A percentile compares a stretch with the other conserved stretches of the same genome.
Conservation (phyloP, 2,329 filamentous ascomycete genomes). For the Davidsoniella eucalypti region DNA sequence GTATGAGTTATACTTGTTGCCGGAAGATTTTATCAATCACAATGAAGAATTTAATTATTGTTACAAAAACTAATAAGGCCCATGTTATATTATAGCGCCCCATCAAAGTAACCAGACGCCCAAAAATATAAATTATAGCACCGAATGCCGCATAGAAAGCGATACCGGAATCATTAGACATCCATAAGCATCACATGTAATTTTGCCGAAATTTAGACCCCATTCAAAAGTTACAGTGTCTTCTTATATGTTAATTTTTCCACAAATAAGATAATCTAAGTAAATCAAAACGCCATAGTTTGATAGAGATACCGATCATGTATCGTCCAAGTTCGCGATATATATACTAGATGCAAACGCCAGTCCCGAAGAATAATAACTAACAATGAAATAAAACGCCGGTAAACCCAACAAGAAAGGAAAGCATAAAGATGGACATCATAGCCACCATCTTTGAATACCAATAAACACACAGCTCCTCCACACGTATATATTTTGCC, state of each 20-base stretch:
- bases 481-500: neutral
- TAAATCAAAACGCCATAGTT: constrained; percentile 4
- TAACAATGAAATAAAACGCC: neutral
- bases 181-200: no score
- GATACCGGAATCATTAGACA: neutral
- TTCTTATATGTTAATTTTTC: neutral
- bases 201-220: no score
- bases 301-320: neutral
- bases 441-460: neutral
- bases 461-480: neutral
- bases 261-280: neutral
- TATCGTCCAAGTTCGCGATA: neutral
- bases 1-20: no score
- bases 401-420: neutral
- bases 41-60: no score
- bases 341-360: neutral
- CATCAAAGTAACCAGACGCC: no score
- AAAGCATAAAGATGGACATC: neutral
- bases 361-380: neutral
- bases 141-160: neutral
- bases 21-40: no score
- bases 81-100: no score
- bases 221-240: neutral
- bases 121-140: no score
- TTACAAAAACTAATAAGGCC: no score